Evolutionary conservation across 2,329 filamentous ascomycete genomes (phyloP).

Genomic region (Aspergillus sp.): DNA sequence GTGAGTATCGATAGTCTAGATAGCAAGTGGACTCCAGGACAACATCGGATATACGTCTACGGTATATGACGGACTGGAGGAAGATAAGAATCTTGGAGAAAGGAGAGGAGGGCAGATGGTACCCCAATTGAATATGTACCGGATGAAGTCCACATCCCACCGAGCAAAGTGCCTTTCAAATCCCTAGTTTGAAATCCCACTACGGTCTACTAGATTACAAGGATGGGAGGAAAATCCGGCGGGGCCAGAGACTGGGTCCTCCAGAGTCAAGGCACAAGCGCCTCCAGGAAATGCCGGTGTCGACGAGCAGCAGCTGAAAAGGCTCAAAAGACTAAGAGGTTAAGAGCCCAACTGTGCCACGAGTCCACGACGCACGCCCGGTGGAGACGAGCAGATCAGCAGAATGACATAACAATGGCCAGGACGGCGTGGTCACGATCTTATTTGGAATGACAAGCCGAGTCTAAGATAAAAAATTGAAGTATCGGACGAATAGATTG

Average conservation of each 20-base stretch:
- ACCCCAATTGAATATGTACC: constrained; percentile 4
- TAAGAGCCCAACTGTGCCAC: background rate
- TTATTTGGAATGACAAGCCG: constrained; percentile 8
- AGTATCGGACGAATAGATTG: background rate
- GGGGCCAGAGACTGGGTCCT: background rate
- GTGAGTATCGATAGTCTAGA: background rate
- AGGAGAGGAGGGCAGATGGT: background rate
- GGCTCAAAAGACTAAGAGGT: too few relatives aligned
- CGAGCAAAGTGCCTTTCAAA: background rate
- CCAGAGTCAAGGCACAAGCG: too few relatives aligned
- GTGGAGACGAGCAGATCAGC: constrained; percentile 6
- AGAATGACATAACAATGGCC: constrained; percentile 7
- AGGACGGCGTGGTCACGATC: constrained; percentile 1
- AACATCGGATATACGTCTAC: background rate
- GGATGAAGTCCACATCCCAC: background rate
- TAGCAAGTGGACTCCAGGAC: background rate
- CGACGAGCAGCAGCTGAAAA: background rate
- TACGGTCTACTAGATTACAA: background rate
- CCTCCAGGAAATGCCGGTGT: background rate
- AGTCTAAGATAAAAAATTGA: constrained; percentile 5
- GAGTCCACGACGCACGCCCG: background rate
- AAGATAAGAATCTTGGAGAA: constrained; percentile 14
- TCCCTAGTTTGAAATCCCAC: background rate
- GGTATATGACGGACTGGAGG: constrained; percentile 9
- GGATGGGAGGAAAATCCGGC: background rate